phyloP scores from a whole-genome alignment of 2,329 filamentous ascomycete species.

The Fusarium mexicanum region DNA sequence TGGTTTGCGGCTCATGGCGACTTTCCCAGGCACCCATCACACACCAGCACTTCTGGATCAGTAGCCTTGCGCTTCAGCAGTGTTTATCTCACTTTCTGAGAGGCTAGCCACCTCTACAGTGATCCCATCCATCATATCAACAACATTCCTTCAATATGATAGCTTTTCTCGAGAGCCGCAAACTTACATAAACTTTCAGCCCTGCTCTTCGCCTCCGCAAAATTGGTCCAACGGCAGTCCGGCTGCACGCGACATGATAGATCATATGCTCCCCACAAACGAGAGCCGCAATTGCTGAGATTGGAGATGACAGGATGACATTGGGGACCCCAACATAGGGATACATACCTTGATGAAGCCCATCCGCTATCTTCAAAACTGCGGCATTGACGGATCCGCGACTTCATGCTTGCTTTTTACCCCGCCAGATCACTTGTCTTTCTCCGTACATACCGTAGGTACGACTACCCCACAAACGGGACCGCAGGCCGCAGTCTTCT shows the following conservation, averaged over 20 bases:
- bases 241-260: constrained; percentile 17
- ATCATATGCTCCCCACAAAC: constrained; percentile 23
- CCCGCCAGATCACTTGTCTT: constrained; percentile 29
- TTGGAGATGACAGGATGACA: constrained; percentile 16
- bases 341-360: constrained; percentile 8
- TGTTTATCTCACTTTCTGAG: background rate
- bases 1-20: background rate
- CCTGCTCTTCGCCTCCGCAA: background rate
- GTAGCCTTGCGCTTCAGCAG: background rate
- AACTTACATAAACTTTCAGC: constrained; percentile 11
- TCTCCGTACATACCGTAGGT: constrained; percentile 9
- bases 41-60: background rate
- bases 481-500: constrained; percentile 33
- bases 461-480: constrained; percentile 37
- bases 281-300: constrained; percentile 38
- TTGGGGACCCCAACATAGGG: background rate
- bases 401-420: constrained; percentile 32
- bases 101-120: background rate
- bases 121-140: background rate
- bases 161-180: constrained; percentile 3
- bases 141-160: background rate
- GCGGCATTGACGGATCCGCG: constrained; percentile 30
- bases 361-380: constrained; percentile 1
- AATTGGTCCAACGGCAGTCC: constrained; percentile 1
- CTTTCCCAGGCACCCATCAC: background rate